These are phyloP conservation scores for Yamadazyma sp. DNA, from an alignment of 805 yeast species.

Conservation along the genomic window DNA sequence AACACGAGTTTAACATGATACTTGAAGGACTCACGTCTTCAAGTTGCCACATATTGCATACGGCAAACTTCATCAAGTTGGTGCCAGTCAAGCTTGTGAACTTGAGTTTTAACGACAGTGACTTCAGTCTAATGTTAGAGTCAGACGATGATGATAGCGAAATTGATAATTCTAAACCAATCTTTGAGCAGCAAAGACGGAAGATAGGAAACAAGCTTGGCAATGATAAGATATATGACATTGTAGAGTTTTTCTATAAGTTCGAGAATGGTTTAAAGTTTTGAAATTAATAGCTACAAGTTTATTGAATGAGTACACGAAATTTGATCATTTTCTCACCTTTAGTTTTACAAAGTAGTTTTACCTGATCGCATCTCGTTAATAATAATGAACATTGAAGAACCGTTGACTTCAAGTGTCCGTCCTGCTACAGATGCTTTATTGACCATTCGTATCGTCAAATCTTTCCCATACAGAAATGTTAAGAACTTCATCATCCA, in stretches of 20 bases:
- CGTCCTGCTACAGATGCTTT: slow-evolving; percentile 74
- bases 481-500: slow-evolving; percentile 72
- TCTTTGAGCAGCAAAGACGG: slow-evolving; percentile 15
- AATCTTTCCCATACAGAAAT: slow-evolving; percentile 89
- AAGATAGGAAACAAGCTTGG: slow-evolving; percentile 14
- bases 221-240: slow-evolving; percentile 15
- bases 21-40: slow-evolving; percentile 11
- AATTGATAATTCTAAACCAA: slow-evolving; percentile 16
- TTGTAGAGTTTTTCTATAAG: slow-evolving; percentile 13
- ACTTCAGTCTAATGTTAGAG: slow-evolving; percentile 16
- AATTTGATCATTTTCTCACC: neutral
- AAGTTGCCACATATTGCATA: slow-evolving; percentile 4
- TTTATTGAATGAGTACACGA: slow-evolving; percentile 9
- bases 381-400: slow-evolving; percentile 35
- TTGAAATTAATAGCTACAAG: slow-evolving; percentile 9
- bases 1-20: slow-evolving; percentile 11
- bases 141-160: slow-evolving; percentile 14
- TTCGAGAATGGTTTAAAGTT: slow-evolving; percentile 18
- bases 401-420: slow-evolving; percentile 77
- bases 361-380: neutral
- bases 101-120: slow-evolving; percentile 16
- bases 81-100: slow-evolving; percentile 14
- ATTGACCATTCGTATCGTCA: slow-evolving; percentile 81
- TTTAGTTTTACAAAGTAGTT: neutral
- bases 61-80: slow-evolving; percentile 11